Base-by-base conservation (phyloP, 2,329 filamentous ascomycete species). In the Chaetomium sp. region DNA sequence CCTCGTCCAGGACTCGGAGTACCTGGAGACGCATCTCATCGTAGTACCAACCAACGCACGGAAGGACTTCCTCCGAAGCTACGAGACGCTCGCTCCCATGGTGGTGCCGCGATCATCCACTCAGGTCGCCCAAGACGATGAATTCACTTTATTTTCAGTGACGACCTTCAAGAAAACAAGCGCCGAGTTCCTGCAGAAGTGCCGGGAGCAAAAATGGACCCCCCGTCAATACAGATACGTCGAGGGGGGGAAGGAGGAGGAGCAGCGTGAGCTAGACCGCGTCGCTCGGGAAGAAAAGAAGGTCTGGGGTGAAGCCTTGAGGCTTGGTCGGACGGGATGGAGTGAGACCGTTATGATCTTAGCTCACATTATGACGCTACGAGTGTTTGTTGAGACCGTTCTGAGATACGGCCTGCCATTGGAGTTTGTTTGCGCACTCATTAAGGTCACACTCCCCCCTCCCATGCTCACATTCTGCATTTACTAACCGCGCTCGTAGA, bases 371-470 rank as follows among this genome's bases (percentile, higher is more conserved):
- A 78, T 97, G 67, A 88, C 91, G 6, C 74, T 99, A 66, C 80
- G 94, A 53, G 91, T 97, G 19, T 99, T 97, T 72, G 94, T 99
- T 19, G 94, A 99, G 79, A 96, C 91, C 5, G 94, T 99, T n/a
- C 76, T 99, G 68, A 84, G 94, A 62, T 99, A 99, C 68, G 94
- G 94, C 34, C 72, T 99, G 65, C 94, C 94, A 48, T 74, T 96
- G 61, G 88, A 95, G 64, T 99, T 92, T 71, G 86, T 95, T 49
- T 88, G 87, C 64, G 89, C 86, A 12, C 74, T 96, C 62, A 77
- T 97, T 59, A 86, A 89, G 85, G 91, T 95, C 80, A 64, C 82
- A 11, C 14, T 42, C 14, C 14, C 40, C 40, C 40, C 6, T 42
- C 40, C 11, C 6, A 5, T n/a, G 6, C 14, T 12, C 40, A 10